Conservation (phyloP, 306 rosid genomes). For the Cucumis cinereus region DNA sequence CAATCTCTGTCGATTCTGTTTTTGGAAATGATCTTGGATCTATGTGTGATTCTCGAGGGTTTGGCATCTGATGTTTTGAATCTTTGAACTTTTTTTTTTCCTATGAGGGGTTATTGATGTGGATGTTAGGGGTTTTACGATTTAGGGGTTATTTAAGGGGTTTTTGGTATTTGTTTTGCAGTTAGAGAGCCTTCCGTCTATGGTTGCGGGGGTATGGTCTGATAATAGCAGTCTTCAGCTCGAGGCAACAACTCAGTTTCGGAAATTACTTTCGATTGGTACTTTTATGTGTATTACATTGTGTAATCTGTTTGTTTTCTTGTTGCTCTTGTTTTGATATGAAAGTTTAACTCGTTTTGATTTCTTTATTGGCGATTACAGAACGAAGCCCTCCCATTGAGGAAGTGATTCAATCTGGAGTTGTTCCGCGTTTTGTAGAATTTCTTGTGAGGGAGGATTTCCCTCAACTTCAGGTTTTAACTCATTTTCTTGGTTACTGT, state of each 20-base stretch:
- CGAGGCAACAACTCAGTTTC: constrained; percentile 57
- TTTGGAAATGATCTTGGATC: background rate
- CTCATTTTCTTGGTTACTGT: background rate
- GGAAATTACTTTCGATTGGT: constrained; percentile 67
- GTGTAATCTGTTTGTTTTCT: background rate
- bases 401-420: constrained; percentile 70
- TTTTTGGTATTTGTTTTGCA: constrained; percentile 9
- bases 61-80: background rate
- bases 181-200: constrained; percentile 64
- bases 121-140: background rate
- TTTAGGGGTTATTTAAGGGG: background rate
- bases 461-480: constrained; percentile 56
- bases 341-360: background rate
- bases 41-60: background rate
- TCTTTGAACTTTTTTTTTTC: background rate
- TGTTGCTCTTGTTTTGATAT: background rate
- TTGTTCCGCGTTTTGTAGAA: constrained; percentile 59
- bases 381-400: constrained; percentile 68
- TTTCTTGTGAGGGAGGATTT: constrained; percentile 60
- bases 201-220: constrained; percentile 62
- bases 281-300: background rate
- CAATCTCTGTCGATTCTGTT: background rate
- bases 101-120: background rate
- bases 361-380: constrained; percentile 5
- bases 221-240: constrained; percentile 45